phyloP scores from a whole-genome alignment of 768 basidiomycete species.

The Lentinula edodes region DNA sequence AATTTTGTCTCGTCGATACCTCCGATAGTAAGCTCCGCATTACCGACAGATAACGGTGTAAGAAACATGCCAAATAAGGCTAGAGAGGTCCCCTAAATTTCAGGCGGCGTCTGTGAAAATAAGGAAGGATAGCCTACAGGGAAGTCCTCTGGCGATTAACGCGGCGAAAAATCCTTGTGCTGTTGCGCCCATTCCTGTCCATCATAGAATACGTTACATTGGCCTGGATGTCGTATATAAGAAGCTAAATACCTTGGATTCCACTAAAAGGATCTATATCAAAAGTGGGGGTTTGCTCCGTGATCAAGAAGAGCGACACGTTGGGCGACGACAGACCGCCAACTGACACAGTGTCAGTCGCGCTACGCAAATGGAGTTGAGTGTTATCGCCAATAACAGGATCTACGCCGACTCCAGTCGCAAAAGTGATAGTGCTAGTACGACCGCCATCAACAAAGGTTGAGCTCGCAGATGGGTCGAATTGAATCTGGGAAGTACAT shows the following conservation, averaged over 20 bases:
- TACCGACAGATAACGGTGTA: conserved; percentile 40
- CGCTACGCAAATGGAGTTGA: conserved; percentile 39
- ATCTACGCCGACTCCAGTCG: conserved; percentile 51
- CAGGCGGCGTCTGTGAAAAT: background rate
- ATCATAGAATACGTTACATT: background rate
- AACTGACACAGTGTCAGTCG: conserved; percentile 42
- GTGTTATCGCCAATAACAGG: conserved; percentile 45
- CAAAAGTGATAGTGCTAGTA: conserved; percentile 42
- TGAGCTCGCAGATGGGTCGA: conserved; percentile 42
- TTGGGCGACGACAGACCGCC: conserved; percentile 34
- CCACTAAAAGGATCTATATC: conserved; percentile 51
- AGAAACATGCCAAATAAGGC: conserved; percentile 48
- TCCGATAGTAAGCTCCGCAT: conserved; percentile 49
- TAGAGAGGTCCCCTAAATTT: conserved; percentile 12
- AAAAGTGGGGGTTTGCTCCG: conserved; percentile 47
- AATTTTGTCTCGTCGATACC: conserved; percentile 50
- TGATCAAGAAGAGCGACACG: conserved; percentile 44
- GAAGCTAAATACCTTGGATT: conserved; percentile 35
- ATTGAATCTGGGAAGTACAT: conserved; percentile 38
- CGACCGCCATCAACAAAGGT: conserved; percentile 42
- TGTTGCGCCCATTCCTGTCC: conserved; percentile 41
- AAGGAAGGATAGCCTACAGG: conserved; percentile 28
- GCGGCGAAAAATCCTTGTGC: conserved; percentile 47
- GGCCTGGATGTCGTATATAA: background rate
- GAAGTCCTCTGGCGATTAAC: conserved; percentile 42